A percentile compares a stretch with the other conserved stretches of the same genome.
Evolutionary conservation across 1,284 basidiomycete species (phyloP).

Genomic region (Exobasidium cylindrosporum): DNA sequence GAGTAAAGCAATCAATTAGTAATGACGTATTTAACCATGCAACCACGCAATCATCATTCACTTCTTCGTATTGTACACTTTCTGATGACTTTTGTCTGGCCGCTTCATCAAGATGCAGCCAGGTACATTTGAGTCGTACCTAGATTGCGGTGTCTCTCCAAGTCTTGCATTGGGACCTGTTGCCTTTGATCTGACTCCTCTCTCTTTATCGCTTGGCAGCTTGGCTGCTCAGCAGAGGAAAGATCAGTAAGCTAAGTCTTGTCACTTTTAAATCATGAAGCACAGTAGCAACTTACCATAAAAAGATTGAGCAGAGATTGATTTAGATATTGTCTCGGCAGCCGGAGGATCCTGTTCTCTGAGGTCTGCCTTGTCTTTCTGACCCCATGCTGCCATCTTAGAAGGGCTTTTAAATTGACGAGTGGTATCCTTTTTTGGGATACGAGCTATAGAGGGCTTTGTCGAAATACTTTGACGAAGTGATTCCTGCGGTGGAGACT

Average conservation of each 20-base stretch:
- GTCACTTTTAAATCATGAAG: neutral
- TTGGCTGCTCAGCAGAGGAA: too few species aligned
- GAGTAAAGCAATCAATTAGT: constrained; percentile 60
- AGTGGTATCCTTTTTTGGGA: neutral
- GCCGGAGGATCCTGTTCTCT: neutral
- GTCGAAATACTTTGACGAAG: neutral
- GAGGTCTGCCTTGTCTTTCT: neutral
- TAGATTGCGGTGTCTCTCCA: neutral
- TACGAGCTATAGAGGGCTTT: neutral
- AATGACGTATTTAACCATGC: neutral
- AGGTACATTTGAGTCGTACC: constrained; percentile 37
- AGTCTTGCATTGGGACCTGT: neutral
- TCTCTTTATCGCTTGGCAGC: constrained; percentile 26
- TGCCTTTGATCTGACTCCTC: constrained; percentile 21
- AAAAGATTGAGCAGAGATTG: neutral
- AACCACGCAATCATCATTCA: neutral
- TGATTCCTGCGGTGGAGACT: neutral
- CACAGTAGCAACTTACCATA: neutral
- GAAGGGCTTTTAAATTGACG: neutral
- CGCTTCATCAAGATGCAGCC: constrained; percentile 67
- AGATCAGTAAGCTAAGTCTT: too few species aligned
- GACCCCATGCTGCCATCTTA: constrained; percentile 1
- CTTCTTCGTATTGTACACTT: neutral
- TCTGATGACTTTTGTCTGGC: neutral
- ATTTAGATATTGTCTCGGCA: neutral